Percentiles rank a stretch among this genome's conserved stretches.
These are phyloP conservation scores for Actinomucor elegans DNA, from an alignment of 371 early-diverging fungal genomes.

Conservation along the genomic window DNA sequence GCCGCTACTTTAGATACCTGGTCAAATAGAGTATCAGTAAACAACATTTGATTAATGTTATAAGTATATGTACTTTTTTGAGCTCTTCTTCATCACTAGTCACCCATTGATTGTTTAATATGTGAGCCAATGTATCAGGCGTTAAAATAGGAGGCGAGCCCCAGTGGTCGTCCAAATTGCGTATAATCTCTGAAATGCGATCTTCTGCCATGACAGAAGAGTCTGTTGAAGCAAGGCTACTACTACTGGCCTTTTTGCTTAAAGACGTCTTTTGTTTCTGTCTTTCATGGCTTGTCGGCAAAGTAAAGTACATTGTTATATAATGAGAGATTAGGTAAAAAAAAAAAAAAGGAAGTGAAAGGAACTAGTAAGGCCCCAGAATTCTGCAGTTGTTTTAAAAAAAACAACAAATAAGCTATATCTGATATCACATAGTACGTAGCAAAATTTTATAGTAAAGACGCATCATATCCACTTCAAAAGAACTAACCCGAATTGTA, in stretches of 20 bases:
- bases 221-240: neutral
- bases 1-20: slow-evolving; percentile 4
- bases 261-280: neutral
- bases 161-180: slow-evolving; percentile 33
- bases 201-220: slow-evolving; percentile 15
- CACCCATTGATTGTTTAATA: slow-evolving; percentile 28
- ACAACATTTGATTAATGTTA: neutral
- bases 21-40: neutral
- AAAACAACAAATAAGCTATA: slow-evolving; percentile 1
- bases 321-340: neutral
- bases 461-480: no score
- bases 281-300: slow-evolving; percentile 22
- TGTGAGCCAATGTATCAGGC: slow-evolving; percentile 26
- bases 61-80: slow-evolving; percentile 15
- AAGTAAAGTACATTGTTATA: slow-evolving; percentile 20
- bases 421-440: no score
- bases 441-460: no score
- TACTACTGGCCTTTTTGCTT: neutral
- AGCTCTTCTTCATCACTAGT: slow-evolving; percentile 2
- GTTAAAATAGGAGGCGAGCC: slow-evolving; percentile 34
- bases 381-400: neutral
- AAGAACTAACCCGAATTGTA: neutral
- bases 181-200: slow-evolving; percentile 25
- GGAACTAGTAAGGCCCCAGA: neutral
- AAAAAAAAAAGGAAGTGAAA: slow-evolving; percentile 1